Percentiles rank a stretch among this genome's conserved stretches.
These are phyloP conservation scores for Wickerhamiella kazuoi DNA, from an alignment of 805 yeast species.

Conservation along the genomic window DNA sequence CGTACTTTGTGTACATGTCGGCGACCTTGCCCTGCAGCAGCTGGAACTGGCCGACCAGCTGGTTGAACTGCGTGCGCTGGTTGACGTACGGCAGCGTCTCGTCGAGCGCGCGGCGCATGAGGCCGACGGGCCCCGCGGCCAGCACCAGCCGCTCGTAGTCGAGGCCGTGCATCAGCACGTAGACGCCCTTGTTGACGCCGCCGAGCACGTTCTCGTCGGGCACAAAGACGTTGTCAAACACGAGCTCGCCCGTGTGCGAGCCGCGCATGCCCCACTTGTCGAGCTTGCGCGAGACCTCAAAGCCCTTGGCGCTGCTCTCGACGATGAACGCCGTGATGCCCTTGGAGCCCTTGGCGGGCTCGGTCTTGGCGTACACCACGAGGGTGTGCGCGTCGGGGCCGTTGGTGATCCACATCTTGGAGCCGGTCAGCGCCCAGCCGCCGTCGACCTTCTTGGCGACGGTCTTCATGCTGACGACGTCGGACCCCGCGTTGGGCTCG, in stretches of 20 bases:
- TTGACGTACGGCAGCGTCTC: slow-evolving; percentile 20
- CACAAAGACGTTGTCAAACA: slow-evolving; percentile 19
- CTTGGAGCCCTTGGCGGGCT: slow-evolving; percentile 7
- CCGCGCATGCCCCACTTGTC: slow-evolving; percentile 23
- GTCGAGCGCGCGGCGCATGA: slow-evolving; percentile 20
- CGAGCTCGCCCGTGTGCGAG: slow-evolving; percentile 20
- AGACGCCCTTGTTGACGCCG: slow-evolving; percentile 17
- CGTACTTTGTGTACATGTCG: slow-evolving; percentile 20
- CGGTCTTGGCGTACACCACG: slow-evolving; percentile 20
- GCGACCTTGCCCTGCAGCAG: slow-evolving; percentile 20
- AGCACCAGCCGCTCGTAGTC: slow-evolving; percentile 19
- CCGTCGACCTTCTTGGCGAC: slow-evolving; percentile 16
- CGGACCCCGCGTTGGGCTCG: slow-evolving; percentile 21
- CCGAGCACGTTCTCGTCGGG: slow-evolving; percentile 20
- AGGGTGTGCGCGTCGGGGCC: slow-evolving; percentile 20
- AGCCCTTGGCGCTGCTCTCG: slow-evolving; percentile 17
- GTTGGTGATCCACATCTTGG: slow-evolving; percentile 22
- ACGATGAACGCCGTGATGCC: slow-evolving; percentile 20
- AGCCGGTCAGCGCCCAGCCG: slow-evolving; percentile 17
- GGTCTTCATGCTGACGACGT: slow-evolving; percentile 20
- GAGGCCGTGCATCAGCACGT: slow-evolving; percentile 19
- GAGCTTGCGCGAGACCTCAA: slow-evolving; percentile 18
- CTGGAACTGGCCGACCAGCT: slow-evolving; percentile 19
- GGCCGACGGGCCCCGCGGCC: slow-evolving; percentile 19
- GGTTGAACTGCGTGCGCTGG: slow-evolving; percentile 18